These are phyloP conservation scores for Venustampulla echinocandica DNA, from an alignment of 495 filamentous ascomycete genomes.

Conservation along the genomic window DNA sequence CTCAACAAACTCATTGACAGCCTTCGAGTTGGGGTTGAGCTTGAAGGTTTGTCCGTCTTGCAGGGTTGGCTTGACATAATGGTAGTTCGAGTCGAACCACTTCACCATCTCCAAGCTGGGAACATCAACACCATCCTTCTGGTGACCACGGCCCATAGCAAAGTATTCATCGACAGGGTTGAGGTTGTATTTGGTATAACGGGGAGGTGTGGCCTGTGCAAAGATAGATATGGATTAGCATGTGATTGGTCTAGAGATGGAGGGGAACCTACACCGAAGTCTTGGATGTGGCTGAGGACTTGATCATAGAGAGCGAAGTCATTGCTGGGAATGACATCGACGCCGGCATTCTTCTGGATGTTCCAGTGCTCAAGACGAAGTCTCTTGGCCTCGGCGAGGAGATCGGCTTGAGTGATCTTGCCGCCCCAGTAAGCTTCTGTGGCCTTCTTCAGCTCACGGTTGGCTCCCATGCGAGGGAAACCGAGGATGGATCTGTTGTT, in stretches of 20 bases:
- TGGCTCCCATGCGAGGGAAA: conserved; percentile 92
- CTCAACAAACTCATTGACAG: conserved; percentile 87
- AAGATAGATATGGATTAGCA: conserved; percentile 11
- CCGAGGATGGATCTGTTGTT: conserved; percentile 53
- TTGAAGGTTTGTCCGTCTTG: conserved; percentile 94
- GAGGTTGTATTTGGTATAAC: conserved; percentile 80
- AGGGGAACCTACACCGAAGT: conserved; percentile 71
- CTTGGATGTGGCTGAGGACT: conserved; percentile 95
- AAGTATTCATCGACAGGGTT: conserved; percentile 92
- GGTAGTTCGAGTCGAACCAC: conserved; percentile 99
- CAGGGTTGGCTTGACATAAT: conserved; percentile 98
- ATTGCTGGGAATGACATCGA: conserved; percentile 95
- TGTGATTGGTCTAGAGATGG: conserved; percentile 5
- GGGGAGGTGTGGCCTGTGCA: conserved; percentile 70
- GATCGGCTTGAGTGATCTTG: conserved; percentile 80
- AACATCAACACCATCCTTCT: conserved; percentile 88
- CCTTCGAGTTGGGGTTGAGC: conserved; percentile 79
- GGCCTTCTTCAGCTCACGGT: conserved; percentile 99
- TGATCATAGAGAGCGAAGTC: conserved; percentile 99
- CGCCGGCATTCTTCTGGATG: conserved; percentile 96
- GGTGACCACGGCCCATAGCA: conserved; percentile 97
- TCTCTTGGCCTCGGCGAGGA: conserved; percentile 89
- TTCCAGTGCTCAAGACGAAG: conserved; percentile 96
- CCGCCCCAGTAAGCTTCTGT: conserved; percentile 95
- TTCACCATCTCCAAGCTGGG: conserved; percentile 98